These are phyloP conservation scores for Rachicladosporium sp. DNA, from an alignment of 2,329 filamentous ascomycete genomes.

Conservation along the genomic window DNA sequence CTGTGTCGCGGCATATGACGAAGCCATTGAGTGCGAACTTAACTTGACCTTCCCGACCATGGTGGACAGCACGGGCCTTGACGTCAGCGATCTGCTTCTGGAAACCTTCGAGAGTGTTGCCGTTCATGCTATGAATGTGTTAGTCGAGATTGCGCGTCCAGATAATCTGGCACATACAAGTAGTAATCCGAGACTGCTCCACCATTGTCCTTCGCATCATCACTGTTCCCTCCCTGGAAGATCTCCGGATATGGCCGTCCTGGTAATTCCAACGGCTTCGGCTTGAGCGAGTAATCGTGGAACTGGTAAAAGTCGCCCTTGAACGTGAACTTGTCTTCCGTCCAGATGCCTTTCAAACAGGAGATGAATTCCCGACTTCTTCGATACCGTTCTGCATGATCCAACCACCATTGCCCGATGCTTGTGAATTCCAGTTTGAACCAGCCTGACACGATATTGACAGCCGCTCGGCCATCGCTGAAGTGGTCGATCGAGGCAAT, in stretches of 20 bases:
- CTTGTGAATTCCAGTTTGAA: constrained; percentile 41
- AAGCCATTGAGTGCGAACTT: constrained; percentile 41
- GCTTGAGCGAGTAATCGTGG: constrained; percentile 37
- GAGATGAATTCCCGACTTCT: constrained; percentile 40
- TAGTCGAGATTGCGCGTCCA: no score
- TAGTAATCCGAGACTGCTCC: constrained; percentile 39
- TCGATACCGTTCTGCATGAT: constrained; percentile 41
- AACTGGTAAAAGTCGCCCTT: constrained; percentile 43
- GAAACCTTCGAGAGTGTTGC: constrained; percentile 43
- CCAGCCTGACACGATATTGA: constrained; percentile 43
- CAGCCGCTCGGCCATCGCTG: constrained; percentile 38
- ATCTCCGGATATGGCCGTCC: constrained; percentile 39
- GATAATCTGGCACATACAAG: no score
- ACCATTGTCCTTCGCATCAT: constrained; percentile 39
- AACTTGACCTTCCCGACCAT: constrained; percentile 33
- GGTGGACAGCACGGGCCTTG: constrained; percentile 32
- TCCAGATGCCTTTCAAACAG: constrained; percentile 41
- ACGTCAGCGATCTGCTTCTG: constrained; percentile 39
- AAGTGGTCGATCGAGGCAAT: constrained; percentile 43
- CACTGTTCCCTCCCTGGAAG: constrained; percentile 42
- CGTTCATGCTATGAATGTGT: no score
- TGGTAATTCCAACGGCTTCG: constrained; percentile 36
- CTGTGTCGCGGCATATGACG: constrained; percentile 38
- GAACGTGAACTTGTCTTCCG: constrained; percentile 37
- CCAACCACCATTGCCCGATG: constrained; percentile 44